These are phyloP conservation scores for Sphaerostilbella broomeana DNA, from an alignment of 2,329 filamentous ascomycete species.

Conservation along the genomic window DNA sequence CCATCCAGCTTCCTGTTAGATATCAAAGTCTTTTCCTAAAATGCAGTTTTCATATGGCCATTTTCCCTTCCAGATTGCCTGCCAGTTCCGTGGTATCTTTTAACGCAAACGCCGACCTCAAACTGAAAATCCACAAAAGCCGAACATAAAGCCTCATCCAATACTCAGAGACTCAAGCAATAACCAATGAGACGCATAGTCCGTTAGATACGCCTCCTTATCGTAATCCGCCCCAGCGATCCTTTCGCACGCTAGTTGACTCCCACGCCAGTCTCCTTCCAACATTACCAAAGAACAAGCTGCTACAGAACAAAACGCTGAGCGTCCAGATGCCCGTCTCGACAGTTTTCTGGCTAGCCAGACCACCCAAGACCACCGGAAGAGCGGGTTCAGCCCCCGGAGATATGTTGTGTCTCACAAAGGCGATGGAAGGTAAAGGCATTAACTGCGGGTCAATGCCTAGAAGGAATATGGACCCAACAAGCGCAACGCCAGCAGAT, in stretches of 20 bases:
- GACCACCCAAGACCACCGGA: conserved; percentile 37
- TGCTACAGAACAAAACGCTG: conserved; percentile 90
- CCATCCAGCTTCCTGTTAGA: too few relatives aligned
- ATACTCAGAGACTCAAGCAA: neutral
- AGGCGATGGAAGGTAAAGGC: conserved; percentile 53
- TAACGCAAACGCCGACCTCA: too few relatives aligned
- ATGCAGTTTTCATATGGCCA: too few relatives aligned
- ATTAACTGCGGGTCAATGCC: conserved; percentile 72
- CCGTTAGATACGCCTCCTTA: conserved; percentile 14
- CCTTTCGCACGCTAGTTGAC: conserved; percentile 33
- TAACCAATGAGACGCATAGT: neutral
- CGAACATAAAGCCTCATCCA: too few relatives aligned
- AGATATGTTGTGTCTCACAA: conserved; percentile 22
- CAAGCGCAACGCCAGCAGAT: conserved; percentile 64
- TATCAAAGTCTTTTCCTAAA: too few relatives aligned
- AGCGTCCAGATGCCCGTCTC: conserved; percentile 82
- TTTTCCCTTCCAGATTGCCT: too few relatives aligned
- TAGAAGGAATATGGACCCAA: conserved; percentile 68
- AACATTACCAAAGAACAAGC: conserved; percentile 93
- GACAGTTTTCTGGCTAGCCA: conserved; percentile 55
- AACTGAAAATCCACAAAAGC: too few relatives aligned
- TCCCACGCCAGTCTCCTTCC: conserved; percentile 68
- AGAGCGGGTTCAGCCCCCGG: conserved; percentile 12
- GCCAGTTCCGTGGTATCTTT: too few relatives aligned
- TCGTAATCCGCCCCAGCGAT: conserved; percentile 40